A percentile compares a stretch with the other conserved stretches of the same genome.
Evolutionary conservation across 805 yeast genomes (phyloP).

Genomic region (Debaryomyces castellii): DNA sequence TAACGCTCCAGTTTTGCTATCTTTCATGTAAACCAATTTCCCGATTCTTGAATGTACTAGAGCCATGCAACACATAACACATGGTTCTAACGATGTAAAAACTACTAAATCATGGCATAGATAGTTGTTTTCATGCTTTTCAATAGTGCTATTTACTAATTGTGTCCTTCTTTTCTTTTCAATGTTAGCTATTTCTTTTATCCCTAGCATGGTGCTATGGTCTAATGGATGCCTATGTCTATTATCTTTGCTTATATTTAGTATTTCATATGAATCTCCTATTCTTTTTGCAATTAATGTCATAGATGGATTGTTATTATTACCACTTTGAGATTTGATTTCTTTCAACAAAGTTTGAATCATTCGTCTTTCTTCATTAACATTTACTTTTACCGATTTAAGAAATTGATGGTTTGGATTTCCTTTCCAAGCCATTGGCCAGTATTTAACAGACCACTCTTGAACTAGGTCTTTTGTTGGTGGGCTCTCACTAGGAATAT

Average conservation of each 20-base stretch:
- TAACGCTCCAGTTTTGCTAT: slow-evolving; percentile 47
- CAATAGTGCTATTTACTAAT: background rate
- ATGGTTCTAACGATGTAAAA: slow-evolving; percentile 92
- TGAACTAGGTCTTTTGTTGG: slow-evolving; percentile 62
- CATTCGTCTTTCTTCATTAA: slow-evolving; percentile 36
- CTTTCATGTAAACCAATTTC: slow-evolving; percentile 58
- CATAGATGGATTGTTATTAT: slow-evolving; percentile 42
- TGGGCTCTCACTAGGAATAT: slow-evolving; percentile 66
- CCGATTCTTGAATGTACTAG: slow-evolving; percentile 84
- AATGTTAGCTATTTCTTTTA: slow-evolving; percentile 57
- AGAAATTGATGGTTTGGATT: slow-evolving; percentile 75
- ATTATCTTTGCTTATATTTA: slow-evolving; percentile 43
- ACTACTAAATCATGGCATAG: slow-evolving; percentile 77
- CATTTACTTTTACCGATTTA: slow-evolving; percentile 53
- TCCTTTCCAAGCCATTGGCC: slow-evolving; percentile 97
- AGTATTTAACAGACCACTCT: slow-evolving; percentile 64
- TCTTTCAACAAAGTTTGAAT: slow-evolving; percentile 13
- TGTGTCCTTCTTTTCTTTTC: slow-evolving; percentile 44
- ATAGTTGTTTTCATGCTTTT: slow-evolving; percentile 39
- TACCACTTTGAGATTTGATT: slow-evolving; percentile 1
- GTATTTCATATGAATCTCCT: slow-evolving; percentile 29
- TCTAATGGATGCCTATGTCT: slow-evolving; percentile 48
- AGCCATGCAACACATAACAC: slow-evolving; percentile 97
- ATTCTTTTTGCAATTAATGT: slow-evolving; percentile 66
- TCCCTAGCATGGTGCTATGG: slow-evolving; percentile 77